Evolutionary conservation across 371 early-diverging fungal genomes (phyloP).

Genomic region (Mortierella sp.): DNA sequence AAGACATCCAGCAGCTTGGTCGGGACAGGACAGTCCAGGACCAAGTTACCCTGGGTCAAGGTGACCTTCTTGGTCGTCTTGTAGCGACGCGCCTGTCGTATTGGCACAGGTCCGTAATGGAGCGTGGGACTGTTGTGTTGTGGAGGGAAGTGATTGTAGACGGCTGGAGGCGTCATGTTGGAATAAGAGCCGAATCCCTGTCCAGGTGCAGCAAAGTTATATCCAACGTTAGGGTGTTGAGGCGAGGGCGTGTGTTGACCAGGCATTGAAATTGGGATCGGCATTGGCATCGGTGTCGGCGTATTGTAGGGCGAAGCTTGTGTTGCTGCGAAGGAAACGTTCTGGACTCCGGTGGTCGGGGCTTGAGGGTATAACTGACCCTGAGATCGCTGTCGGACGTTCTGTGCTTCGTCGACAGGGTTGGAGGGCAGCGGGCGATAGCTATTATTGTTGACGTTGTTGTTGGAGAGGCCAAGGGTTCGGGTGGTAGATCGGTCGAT

Average conservation of each 20-base stretch:
- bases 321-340: conserved; percentile 32
- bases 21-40: conserved; percentile 82
- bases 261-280: conserved; percentile 15
- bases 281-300: conserved; percentile 23
- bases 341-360: conserved; percentile 12
- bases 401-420: conserved; percentile 45
- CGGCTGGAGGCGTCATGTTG: conserved; percentile 4
- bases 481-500: conserved; percentile 7
- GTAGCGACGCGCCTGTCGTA: conserved; percentile 70
- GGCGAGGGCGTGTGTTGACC: not conserved
- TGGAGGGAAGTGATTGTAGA: conserved; percentile 14
- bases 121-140: conserved; percentile 24
- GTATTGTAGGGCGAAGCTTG: not conserved
- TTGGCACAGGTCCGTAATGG: conserved; percentile 68
- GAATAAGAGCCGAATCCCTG: conserved; percentile 38
- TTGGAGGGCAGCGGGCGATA: conserved; percentile 37
- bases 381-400: conserved; percentile 49
- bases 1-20: conserved; percentile 67
- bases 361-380: conserved; percentile 31
- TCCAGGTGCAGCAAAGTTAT: conserved; percentile 20
- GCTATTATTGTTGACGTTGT: conserved; percentile 21
- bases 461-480: conserved; percentile 13
- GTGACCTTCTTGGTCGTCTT: conserved; percentile 74
- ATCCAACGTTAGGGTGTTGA: conserved; percentile 6
- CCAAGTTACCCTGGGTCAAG: conserved; percentile 77